Evolutionary conservation across 306 rosid species (phyloP).

Genomic region (Gillenia trifoliata): DNA sequence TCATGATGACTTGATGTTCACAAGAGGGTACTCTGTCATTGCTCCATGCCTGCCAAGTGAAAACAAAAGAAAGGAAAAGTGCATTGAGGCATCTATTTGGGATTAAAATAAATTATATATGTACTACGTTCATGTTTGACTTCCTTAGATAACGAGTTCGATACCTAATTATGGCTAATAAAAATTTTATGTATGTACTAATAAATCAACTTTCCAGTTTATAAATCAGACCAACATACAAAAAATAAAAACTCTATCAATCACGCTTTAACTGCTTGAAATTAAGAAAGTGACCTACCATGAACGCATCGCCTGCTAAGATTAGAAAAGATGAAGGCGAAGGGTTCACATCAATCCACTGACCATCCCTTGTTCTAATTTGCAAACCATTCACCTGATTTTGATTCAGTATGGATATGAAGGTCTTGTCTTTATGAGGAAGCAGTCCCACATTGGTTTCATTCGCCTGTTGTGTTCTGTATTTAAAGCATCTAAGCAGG

Average conservation of each 20-base stretch:
- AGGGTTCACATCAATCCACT: constrained; percentile 32
- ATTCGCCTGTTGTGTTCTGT: constrained; percentile 13
- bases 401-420: constrained; percentile 33
- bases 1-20: constrained; percentile 19
- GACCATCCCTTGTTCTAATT: constrained; percentile 17
- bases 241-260: too few relatives aligned
- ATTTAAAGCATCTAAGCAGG: constrained; percentile 30
- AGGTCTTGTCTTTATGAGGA: constrained; percentile 32
- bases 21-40: constrained; percentile 28
- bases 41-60: constrained; percentile 27
- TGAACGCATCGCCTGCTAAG: constrained; percentile 35
- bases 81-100: too few relatives aligned
- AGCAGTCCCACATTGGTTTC: constrained; percentile 26
- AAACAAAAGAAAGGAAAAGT: neutral
- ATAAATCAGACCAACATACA: too few relatives aligned
- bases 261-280: too few relatives aligned
- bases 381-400: constrained; percentile 30
- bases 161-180: too few relatives aligned
- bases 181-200: too few relatives aligned
- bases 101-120: too few relatives aligned
- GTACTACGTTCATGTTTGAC: too few relatives aligned
- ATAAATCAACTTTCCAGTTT: too few relatives aligned
- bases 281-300: constrained; percentile 10
- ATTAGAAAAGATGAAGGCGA: constrained; percentile 23
- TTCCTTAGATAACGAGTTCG: too few relatives aligned